Evolutionary conservation across 768 basidiomycete genomes (phyloP).

Genomic region (Xerocomus potaroensis): DNA sequence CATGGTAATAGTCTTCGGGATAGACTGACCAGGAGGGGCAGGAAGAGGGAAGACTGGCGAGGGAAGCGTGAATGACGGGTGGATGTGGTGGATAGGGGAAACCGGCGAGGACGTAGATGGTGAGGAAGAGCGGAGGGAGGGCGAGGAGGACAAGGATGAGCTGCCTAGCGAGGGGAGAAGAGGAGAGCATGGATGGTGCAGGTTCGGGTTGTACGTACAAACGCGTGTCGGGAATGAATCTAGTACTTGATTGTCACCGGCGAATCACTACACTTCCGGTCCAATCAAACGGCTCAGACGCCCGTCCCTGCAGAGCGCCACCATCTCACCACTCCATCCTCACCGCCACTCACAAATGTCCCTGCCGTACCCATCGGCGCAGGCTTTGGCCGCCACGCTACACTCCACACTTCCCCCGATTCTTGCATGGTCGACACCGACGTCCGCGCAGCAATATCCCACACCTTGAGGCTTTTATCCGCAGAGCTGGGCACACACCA

Average conservation of each 20-base stretch:
- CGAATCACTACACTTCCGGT: background rate
- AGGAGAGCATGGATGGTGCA: conserved; percentile 10
- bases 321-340: conserved; percentile 72
- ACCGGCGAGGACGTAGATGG: conserved; percentile 56
- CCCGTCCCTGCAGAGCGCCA: conserved; percentile 67
- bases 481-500: conserved; percentile 52
- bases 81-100: conserved; percentile 60
- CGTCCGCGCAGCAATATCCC: conserved; percentile 74
- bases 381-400: conserved; percentile 71
- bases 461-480: conserved; percentile 82
- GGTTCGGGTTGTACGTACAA: background rate
- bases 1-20: conserved; percentile 61
- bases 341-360: conserved; percentile 67
- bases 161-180: conserved; percentile 10
- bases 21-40: conserved; percentile 67
- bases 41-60: conserved; percentile 53
- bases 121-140: conserved; percentile 56
- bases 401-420: conserved; percentile 78
- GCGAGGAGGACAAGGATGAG: conserved; percentile 45
- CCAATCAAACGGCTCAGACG: conserved; percentile 4
- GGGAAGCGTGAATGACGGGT: conserved; percentile 49
- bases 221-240: background rate
- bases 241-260: background rate
- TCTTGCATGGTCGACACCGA: conserved; percentile 77
- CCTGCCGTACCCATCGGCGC: conserved; percentile 52